These are phyloP conservation scores for Stagonosporopsis vannaccii DNA, from an alignment of 2,329 filamentous ascomycete genomes.

Conservation along the genomic window DNA sequence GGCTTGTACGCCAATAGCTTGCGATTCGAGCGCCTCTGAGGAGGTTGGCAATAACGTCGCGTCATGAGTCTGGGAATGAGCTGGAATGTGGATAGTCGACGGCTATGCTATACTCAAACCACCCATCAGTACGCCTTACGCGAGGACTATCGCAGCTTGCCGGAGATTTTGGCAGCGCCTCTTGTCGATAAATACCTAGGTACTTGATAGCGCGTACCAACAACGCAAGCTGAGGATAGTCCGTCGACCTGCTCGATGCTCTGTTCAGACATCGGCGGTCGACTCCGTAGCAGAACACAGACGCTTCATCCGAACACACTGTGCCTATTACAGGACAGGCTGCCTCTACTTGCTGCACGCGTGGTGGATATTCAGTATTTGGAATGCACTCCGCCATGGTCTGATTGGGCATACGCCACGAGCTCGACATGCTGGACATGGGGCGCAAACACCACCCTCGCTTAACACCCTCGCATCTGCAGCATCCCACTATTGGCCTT, in stretches of 20 bases:
- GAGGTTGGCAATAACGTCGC: constrained; percentile 31
- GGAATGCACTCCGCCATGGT: constrained; percentile 24
- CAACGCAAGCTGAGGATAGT: constrained; percentile 57
- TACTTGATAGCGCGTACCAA: constrained; percentile 70
- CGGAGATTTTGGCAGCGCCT: constrained; percentile 63
- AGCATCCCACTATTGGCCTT: constrained; percentile 17
- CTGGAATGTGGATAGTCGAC: constrained; percentile 41
- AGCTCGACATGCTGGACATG: constrained; percentile 29
- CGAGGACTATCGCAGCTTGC: constrained; percentile 45
- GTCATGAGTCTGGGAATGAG: constrained; percentile 36
- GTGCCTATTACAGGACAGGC: constrained; percentile 48
- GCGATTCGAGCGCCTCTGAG: constrained; percentile 6
- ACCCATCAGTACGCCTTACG: constrained; percentile 43
- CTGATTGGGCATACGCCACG: constrained; percentile 36
- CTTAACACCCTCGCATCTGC: constrained; percentile 33
- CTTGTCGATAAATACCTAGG: constrained; percentile 68
- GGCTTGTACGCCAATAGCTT: constrained; percentile 13
- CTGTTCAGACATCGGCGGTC: constrained; percentile 73
- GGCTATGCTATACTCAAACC: constrained; percentile 42
- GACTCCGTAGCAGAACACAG: constrained; percentile 74
- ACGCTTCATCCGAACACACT: constrained; percentile 53
- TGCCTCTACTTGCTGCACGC: constrained; percentile 44
- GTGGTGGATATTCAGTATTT: constrained; percentile 33
- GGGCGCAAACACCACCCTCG: constrained; percentile 35
- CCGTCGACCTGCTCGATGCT: constrained; percentile 45